These are phyloP conservation scores for Sphagnum fallax DNA, from an alignment of 228 moss, liverwort and hornwort species.

Conservation along the genomic window DNA sequence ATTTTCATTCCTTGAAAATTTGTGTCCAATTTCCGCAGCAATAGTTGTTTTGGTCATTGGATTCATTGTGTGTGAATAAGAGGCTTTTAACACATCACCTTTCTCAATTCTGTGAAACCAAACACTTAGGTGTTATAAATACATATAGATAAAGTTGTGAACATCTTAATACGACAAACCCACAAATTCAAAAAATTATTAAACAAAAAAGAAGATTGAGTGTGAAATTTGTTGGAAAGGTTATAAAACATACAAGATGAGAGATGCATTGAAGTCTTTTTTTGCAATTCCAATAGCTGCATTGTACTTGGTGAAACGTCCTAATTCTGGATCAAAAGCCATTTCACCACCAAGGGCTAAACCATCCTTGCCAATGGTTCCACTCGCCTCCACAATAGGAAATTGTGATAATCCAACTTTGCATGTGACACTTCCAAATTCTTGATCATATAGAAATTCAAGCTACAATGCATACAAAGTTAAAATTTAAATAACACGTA, in stretches of 20 bases:
- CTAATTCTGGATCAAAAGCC: conserved; percentile 43
- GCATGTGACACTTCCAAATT: conserved; percentile 40
- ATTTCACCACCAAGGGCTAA: conserved; percentile 46
- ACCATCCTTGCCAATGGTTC: conserved; percentile 45
- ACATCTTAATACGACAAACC: neutral
- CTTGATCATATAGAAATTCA: conserved; percentile 44
- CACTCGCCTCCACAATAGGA: conserved; percentile 44
- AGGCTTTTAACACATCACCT: conserved; percentile 49
- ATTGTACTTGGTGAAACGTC: conserved; percentile 48
- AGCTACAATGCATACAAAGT: conserved; percentile 22
- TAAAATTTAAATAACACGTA: neutral
- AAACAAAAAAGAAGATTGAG: neutral
- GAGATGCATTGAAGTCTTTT: conserved; percentile 50
- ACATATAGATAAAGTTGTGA: neutral
- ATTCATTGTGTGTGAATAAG: conserved; percentile 40
- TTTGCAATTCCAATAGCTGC: conserved; percentile 53
- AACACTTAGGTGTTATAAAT: neutral
- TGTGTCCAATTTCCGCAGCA: conserved; percentile 51
- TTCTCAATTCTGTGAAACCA: conserved; percentile 29
- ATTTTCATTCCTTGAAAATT: conserved; percentile 59
- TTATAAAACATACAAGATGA: conserved; percentile 24
- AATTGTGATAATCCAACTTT: conserved; percentile 50
- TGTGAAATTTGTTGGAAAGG: neutral
- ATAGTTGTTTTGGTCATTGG: conserved; percentile 38
- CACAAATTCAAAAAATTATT: neutral